These are phyloP conservation scores for Anisodus acutangulus DNA, from an alignment of 257 asterid species.

Conservation along the genomic window DNA sequence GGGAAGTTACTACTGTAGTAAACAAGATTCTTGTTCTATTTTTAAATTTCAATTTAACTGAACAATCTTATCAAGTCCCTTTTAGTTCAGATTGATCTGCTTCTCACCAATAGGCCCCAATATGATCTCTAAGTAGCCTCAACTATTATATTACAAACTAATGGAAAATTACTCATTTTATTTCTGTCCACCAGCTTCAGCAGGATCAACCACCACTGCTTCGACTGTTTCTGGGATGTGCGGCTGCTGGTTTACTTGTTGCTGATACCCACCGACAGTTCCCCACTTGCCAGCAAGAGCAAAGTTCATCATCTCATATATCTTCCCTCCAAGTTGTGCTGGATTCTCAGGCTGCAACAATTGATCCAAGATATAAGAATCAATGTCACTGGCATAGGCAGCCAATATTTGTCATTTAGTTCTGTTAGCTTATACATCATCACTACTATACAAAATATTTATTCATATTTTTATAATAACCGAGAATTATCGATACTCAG, in stretches of 20 bases:
- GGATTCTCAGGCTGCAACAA: slow-evolving; percentile 89
- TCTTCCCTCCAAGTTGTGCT: slow-evolving; percentile 92
- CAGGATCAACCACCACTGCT: slow-evolving; percentile 82
- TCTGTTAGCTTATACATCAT: background rate
- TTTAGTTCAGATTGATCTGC: background rate
- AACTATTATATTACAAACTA: slow-evolving; percentile 21
- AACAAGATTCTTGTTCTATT: background rate
- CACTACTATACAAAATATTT: background rate
- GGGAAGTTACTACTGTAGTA: background rate
- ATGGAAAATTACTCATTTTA: slow-evolving; percentile 27
- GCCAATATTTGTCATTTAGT: background rate
- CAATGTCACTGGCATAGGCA: background rate
- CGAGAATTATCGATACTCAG: background rate
- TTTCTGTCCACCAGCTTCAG: slow-evolving; percentile 61
- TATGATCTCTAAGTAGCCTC: background rate
- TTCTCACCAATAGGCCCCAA: background rate
- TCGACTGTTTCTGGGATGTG: slow-evolving; percentile 55
- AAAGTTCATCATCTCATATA: slow-evolving; percentile 92
- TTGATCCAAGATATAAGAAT: background rate
- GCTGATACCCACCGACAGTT: slow-evolving; percentile 40
- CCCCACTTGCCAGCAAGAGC: slow-evolving; percentile 87
- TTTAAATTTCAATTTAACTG: background rate
- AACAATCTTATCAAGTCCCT: background rate
- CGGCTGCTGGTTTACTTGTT: slow-evolving; percentile 41
- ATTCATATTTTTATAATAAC: background rate